These are phyloP conservation scores for Solanum sitiens DNA, from an alignment of 257 asterid species.

Conservation along the genomic window DNA sequence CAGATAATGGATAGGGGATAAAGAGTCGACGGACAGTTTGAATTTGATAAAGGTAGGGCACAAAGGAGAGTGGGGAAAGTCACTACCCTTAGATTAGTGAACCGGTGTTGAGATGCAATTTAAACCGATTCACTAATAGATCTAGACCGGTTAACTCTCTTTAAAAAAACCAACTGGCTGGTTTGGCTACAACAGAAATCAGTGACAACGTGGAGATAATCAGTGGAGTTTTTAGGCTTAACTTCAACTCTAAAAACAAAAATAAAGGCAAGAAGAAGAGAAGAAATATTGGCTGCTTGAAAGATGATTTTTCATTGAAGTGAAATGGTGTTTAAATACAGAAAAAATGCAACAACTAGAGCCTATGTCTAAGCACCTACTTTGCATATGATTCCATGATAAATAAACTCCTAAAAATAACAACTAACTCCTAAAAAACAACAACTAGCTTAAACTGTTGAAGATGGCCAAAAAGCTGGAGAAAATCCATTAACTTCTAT, in stretches of 20 bases:
- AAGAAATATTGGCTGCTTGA: background rate
- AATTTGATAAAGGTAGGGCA: background rate
- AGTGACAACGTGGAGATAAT: background rate
- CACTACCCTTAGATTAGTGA: background rate
- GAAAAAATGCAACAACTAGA: background rate
- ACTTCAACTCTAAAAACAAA: background rate
- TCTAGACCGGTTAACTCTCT: background rate
- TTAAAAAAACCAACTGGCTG: background rate
- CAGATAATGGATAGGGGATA: background rate
- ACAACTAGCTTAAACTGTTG: background rate
- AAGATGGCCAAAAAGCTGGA: background rate
- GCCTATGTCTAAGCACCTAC: background rate
- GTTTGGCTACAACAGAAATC: background rate
- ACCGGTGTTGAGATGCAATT: background rate
- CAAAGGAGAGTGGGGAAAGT: background rate
- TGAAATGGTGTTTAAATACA: background rate
- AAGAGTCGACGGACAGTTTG: background rate
- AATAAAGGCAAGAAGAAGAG: background rate
- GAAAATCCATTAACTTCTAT: background rate
- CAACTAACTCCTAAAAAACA: background rate
- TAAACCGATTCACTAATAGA: background rate
- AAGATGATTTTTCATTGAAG: background rate
- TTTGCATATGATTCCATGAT: background rate
- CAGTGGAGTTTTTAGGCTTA: background rate
- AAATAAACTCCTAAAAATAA: background rate